These are phyloP conservation scores for Gonium pectorale DNA, from an alignment of 139 green algal species.

Conservation along the genomic window DNA sequence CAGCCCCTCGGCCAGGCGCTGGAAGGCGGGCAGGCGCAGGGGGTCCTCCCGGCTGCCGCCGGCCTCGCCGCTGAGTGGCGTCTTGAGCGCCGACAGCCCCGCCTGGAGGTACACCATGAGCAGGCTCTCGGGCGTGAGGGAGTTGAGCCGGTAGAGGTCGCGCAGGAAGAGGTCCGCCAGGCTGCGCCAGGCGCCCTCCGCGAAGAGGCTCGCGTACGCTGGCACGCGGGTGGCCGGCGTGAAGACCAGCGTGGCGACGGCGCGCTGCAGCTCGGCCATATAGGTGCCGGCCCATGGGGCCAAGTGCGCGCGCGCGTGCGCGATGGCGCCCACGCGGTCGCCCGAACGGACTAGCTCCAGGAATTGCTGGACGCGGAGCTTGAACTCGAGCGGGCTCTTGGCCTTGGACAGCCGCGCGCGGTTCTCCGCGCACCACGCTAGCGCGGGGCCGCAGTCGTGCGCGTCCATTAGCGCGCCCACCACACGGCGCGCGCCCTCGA, in stretches of 20 bases:
- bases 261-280: slow-evolving; percentile 90
- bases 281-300: slow-evolving; percentile 71
- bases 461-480: slow-evolving; percentile 65
- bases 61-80: slow-evolving; percentile 66
- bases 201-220: slow-evolving; percentile 18
- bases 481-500: slow-evolving; percentile 71
- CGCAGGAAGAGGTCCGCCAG: slow-evolving; percentile 78
- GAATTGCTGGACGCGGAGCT: slow-evolving; percentile 89
- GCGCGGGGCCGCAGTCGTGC: slow-evolving; percentile 76
- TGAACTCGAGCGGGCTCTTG: slow-evolving; percentile 91
- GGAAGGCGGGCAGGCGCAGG: slow-evolving; percentile 79
- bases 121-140: slow-evolving; percentile 77
- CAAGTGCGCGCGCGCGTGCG: slow-evolving; percentile 84
- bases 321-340: slow-evolving; percentile 75
- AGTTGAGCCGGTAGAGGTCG: slow-evolving; percentile 88
- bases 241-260: slow-evolving; percentile 86
- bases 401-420: slow-evolving; percentile 76
- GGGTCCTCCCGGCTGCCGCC: slow-evolving; percentile 80
- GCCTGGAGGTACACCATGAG: slow-evolving; percentile 89
- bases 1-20: slow-evolving; percentile 78
- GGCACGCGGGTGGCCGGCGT: background rate
- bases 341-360: slow-evolving; percentile 89
- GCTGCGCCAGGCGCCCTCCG: slow-evolving; percentile 65
- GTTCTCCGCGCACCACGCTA: slow-evolving; percentile 86
- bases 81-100: slow-evolving; percentile 90